A percentile compares a stretch with the other conserved stretches of the same genome.
These are phyloP conservation scores for Penicillium atrosanguineum DNA, from an alignment of 495 filamentous ascomycete species.

Conservation along the genomic window DNA sequence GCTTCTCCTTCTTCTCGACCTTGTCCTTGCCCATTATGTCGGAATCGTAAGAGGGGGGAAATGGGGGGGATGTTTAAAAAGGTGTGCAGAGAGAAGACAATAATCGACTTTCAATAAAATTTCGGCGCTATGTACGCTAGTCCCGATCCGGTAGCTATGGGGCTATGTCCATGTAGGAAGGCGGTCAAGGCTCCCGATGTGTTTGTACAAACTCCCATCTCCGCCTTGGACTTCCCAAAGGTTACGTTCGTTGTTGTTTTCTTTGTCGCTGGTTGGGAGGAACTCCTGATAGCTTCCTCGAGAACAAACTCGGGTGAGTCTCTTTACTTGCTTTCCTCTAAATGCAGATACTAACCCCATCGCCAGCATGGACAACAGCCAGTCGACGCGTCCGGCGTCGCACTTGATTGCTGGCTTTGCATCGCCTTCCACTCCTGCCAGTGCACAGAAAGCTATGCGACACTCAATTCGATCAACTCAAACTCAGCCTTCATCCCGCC, in stretches of 20 bases:
- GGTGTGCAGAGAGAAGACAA: constrained; percentile 36
- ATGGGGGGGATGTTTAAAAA: constrained; percentile 19
- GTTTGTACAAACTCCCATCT: no score
- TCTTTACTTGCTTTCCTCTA: not conserved
- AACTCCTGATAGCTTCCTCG: not conserved
- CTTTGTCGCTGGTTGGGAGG: not conserved
- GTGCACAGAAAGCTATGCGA: constrained; percentile 25
- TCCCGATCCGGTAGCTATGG: constrained; percentile 20
- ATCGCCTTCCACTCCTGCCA: constrained; percentile 32
- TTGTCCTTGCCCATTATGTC: constrained; percentile 54
- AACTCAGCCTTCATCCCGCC: constrained; percentile 24
- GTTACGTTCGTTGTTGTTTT: not conserved
- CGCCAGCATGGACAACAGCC: constrained; percentile 30
- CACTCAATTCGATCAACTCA: constrained; percentile 30
- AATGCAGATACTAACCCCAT: not conserved
- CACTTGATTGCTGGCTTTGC: constrained; percentile 32
- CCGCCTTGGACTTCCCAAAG: no score
- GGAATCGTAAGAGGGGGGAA: constrained; percentile 18
- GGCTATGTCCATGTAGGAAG: no score
- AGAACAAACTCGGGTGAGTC: not conserved
- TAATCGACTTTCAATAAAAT: constrained; percentile 38
- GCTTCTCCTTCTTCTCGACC: constrained; percentile 66
- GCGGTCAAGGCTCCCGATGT: no score
- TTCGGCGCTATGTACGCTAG: constrained; percentile 31
- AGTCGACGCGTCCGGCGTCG: constrained; percentile 30